Conservation (phyloP, 805 yeast genomes). For the Grigorovia transvaalensis region DNA sequence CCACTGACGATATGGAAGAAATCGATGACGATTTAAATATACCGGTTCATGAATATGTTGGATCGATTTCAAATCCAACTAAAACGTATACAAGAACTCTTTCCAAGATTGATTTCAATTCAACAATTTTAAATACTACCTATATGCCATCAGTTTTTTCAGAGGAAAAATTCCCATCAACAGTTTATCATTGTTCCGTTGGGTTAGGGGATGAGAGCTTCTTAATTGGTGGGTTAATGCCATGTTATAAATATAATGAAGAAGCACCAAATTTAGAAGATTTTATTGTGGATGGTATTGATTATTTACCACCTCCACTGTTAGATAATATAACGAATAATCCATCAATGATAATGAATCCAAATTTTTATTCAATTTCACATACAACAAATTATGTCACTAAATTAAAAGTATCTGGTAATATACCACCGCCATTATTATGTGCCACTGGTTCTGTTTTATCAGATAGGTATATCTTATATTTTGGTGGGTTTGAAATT, state of each 20-base stretch:
- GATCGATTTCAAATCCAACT: not conserved
- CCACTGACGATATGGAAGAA: not conserved
- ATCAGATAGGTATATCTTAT: conserved; percentile 46
- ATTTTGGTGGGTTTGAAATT: conserved; percentile 57
- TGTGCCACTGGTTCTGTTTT: conserved; percentile 39
- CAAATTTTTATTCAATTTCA: conserved; percentile 28
- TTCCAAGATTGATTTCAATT: not conserved
- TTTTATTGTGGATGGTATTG: conserved; percentile 30
- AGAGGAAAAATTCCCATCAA: conserved; percentile 30
- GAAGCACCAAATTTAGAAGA: conserved; percentile 27
- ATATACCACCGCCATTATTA: conserved; percentile 42
- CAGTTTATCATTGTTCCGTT: conserved; percentile 35
- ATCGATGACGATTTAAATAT: not conserved
- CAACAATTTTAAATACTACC: not conserved
- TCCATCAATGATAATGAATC: conserved; percentile 34
- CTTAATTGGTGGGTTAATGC: conserved; percentile 38
- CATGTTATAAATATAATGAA: conserved; percentile 18
- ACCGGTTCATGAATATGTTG: not conserved
- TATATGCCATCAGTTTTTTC: conserved; percentile 27
- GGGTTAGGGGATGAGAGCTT: conserved; percentile 30
- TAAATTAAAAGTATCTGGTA: conserved; percentile 28
- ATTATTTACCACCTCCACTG: conserved; percentile 39
- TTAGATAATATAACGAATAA: conserved; percentile 32
- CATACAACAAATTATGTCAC: conserved; percentile 31
- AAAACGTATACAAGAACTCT: not conserved